These are phyloP conservation scores for Trametes elegans DNA, from an alignment of 768 basidiomycete species.

Conservation along the genomic window DNA sequence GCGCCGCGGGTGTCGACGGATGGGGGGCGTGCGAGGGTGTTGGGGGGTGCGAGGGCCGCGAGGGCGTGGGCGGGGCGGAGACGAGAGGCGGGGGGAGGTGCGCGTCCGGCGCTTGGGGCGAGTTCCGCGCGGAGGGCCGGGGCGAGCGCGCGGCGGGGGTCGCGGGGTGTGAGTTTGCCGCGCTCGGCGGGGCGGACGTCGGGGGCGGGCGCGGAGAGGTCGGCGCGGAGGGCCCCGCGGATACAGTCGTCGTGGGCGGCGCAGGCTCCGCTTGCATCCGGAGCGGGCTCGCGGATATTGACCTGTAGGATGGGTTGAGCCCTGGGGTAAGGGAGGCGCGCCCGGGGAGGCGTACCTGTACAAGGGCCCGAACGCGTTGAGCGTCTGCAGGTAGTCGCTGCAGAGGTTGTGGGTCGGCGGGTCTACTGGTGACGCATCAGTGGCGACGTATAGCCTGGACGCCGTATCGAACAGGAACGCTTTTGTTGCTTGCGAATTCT, in stretches of 20 bases:
- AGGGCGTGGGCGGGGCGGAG: neutral
- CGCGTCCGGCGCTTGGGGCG: slow-evolving; percentile 10
- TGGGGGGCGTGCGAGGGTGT: slow-evolving; percentile 23
- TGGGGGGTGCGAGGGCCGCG: neutral
- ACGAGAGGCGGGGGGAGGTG: slow-evolving; percentile 4
- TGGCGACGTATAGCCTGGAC: slow-evolving; percentile 88
- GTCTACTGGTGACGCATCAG: slow-evolving; percentile 90
- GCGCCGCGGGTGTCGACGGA: slow-evolving; percentile 12
- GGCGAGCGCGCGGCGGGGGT: neutral
- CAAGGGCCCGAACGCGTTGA: slow-evolving; percentile 80
- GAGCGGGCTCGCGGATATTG: slow-evolving; percentile 21
- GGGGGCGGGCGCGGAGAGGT: neutral
- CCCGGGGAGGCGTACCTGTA: slow-evolving; percentile 60
- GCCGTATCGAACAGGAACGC: slow-evolving; percentile 89
- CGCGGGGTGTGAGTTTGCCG: neutral
- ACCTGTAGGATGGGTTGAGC: slow-evolving; percentile 3
- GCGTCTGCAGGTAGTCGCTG: slow-evolving; percentile 86
- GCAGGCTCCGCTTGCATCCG: slow-evolving; percentile 17
- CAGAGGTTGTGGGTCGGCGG: slow-evolving; percentile 84
- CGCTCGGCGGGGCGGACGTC: neutral
- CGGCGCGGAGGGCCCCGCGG: neutral
- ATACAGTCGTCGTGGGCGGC: neutral
- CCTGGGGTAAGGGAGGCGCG: neutral
- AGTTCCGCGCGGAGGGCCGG: slow-evolving; percentile 1
- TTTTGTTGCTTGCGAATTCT: slow-evolving; percentile 93